Evolutionary conservation across 306 rosid species (phyloP), one percentile per base, ranked within the genome.

Genomic region (Luffa aegyptiaca): DNA sequence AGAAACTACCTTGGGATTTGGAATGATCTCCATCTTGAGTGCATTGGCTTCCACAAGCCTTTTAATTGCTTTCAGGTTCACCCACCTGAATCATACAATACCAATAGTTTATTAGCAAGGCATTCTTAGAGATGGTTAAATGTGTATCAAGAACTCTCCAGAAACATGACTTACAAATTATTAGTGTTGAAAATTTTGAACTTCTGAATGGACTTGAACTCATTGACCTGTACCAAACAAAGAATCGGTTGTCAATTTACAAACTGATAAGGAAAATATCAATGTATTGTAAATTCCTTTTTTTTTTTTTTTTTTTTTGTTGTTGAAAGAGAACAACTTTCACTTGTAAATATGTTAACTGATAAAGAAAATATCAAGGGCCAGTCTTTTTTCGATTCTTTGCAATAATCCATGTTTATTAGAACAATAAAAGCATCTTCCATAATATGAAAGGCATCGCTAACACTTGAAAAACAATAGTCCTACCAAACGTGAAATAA

Each of bases 151-250:
- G 52, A 84, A 58, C 55, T 37, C 31, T 58, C n/a, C 18, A 16
- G 44, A 62, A 80, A 82, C 51, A 31, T 49, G 73, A 91, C 96
- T 85, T 87, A 95, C 99, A 95, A 83, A 85, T 95, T 95, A 76
- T 95, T 95, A 48, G 99, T 95, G 87, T 95, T 95, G 92, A 95
- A 95, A 87, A 95, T 95, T 83, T 95, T 95, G 92, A 95, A 95
- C 87, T 95, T 95, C 90, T 95, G 89, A 13, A 95, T 95, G 6
- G 99, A 95, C 96, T 95, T 95, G 93, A 95, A 95, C 84, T 93
- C 99, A 64, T 81, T 82, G 58, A 95, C 93, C 99, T 95, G 88
- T 84, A 84, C 46, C 84, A 80, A 73, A 77, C 76, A 88, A 39
- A 84, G 73, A 80, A 76, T 13, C 51, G 71, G 46, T 80, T 35